phyloP scores from a whole-genome alignment of 495 filamentous ascomycete species.

The Bombardia bombarda region DNA sequence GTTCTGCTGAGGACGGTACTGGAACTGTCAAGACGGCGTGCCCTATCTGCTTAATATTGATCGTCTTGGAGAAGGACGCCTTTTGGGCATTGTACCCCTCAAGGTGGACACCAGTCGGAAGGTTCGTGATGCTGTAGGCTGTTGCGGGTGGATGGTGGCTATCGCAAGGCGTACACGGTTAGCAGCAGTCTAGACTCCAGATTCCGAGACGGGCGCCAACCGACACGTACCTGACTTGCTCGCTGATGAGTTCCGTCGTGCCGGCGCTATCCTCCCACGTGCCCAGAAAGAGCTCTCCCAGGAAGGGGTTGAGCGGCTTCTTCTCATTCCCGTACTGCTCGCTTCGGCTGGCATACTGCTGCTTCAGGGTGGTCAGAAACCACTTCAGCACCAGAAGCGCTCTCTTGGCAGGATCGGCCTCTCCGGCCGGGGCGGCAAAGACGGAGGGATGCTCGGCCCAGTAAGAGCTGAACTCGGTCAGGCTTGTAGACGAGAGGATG shows the following conservation, averaged over 20 bases:
- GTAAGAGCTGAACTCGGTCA: conserved; percentile 93
- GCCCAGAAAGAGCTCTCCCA: conserved; percentile 86
- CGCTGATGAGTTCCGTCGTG: conserved; percentile 51
- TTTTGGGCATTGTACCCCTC: conserved; percentile 99
- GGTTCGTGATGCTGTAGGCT: conserved; percentile 85
- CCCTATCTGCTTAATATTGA: conserved; percentile 93
- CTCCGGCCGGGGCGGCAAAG: conserved; percentile 78
- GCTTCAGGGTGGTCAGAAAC: conserved; percentile 93
- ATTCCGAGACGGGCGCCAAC: no score
- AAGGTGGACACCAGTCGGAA: conserved; percentile 73
- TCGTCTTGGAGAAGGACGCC: conserved; percentile 84
- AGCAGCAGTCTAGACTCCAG: conserved; percentile 36
- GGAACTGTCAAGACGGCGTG: conserved; percentile 81
- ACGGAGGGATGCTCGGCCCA: conserved; percentile 90
- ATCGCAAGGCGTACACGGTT: conserved; percentile 1
- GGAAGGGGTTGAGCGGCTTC: conserved; percentile 89
- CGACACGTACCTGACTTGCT: conserved; percentile 55
- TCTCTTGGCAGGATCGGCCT: conserved; percentile 74
- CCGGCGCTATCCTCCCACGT: conserved; percentile 75
- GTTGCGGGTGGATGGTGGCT: conserved; percentile 98
- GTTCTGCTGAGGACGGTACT: conserved; percentile 37
- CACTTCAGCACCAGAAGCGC: conserved; percentile 87
- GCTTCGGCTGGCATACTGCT: conserved; percentile 85
- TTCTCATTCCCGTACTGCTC: conserved; percentile 93
- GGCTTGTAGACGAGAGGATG: conserved; percentile 84